Evolutionary conservation across 306 rosid species (phyloP).

Genomic region (Ochetophila trinervis): DNA sequence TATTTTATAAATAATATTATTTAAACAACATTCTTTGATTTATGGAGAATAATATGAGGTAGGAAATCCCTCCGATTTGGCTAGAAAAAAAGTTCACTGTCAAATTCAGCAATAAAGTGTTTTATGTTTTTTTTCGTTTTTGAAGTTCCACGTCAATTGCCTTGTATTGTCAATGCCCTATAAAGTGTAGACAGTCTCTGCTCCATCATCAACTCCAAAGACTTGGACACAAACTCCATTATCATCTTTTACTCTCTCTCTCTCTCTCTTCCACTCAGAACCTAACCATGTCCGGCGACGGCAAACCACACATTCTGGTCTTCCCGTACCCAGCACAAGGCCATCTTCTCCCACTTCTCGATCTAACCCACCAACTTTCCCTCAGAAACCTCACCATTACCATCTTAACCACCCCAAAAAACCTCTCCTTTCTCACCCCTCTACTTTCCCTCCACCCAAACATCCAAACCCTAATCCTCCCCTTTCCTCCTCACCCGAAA

Average conservation of each 20-base stretch:
- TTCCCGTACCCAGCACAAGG: conserved; percentile 85
- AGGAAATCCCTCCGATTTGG: too few species aligned
- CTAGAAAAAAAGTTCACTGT: too few species aligned
- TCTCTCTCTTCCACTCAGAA: background rate
- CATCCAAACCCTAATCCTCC: conserved; percentile 45
- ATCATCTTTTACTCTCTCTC: background rate
- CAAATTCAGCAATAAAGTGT: too few species aligned
- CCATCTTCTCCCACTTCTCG: conserved; percentile 57
- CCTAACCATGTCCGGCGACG: conserved; percentile 6
- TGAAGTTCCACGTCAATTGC: too few species aligned
- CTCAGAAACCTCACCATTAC: conserved; percentile 38
- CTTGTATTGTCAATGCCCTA: too few species aligned
- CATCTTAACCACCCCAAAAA: conserved; percentile 59
- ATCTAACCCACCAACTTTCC: conserved; percentile 50
- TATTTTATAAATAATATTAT: too few species aligned
- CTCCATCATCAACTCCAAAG: too few species aligned
- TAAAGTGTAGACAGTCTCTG: too few species aligned
- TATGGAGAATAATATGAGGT: too few species aligned
- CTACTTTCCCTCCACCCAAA: conserved; percentile 57
- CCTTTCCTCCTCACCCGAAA: conserved; percentile 61
- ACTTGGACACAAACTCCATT: background rate
- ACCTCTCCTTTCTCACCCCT: conserved; percentile 34
- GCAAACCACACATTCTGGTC: conserved; percentile 41
- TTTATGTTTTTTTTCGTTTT: too few species aligned
- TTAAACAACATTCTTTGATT: too few species aligned